These are phyloP conservation scores for Saccharomyces pastorianus DNA, from an alignment of 1,139 yeast genomes.

Conservation along the genomic window DNA sequence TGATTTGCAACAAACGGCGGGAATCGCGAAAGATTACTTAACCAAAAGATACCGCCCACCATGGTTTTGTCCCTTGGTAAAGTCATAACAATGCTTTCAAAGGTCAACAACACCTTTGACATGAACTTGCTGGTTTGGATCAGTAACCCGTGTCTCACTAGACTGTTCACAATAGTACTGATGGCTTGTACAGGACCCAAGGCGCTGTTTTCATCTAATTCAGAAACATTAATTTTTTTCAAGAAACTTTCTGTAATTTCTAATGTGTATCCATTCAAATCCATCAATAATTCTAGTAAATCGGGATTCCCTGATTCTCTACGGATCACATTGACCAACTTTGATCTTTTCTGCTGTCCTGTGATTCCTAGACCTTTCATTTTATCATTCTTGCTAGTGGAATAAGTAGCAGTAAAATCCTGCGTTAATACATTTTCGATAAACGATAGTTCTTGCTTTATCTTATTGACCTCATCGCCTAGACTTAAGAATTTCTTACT, in stretches of 20 bases:
- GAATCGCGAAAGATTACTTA: constrained; percentile 88
- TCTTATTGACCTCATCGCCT: not conserved
- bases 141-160: constrained; percentile 2
- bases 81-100: constrained; percentile 63
- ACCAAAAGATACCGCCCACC: constrained; percentile 92
- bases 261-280: constrained; percentile 57
- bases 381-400: not conserved
- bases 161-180: constrained; percentile 74
- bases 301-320: not conserved
- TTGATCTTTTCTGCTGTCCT: not conserved
- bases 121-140: not conserved
- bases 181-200: constrained; percentile 90
- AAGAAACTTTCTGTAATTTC: constrained; percentile 81
- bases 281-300: not conserved
- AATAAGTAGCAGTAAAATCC: not conserved
- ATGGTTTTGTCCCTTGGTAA: constrained; percentile 78
- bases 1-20: constrained; percentile 61
- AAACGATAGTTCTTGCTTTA: not conserved
- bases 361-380: not conserved
- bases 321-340: not conserved
- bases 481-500: not conserved
- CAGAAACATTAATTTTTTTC: constrained; percentile 76
- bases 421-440: not conserved
- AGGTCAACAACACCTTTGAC: constrained; percentile 34
- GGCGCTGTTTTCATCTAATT: constrained; percentile 77